Evolutionary conservation across 208 protist genomes (phyloP), one percentile per base, ranked within the genome.

Genomic region (Kentomonas sorsogonicus): DNA sequence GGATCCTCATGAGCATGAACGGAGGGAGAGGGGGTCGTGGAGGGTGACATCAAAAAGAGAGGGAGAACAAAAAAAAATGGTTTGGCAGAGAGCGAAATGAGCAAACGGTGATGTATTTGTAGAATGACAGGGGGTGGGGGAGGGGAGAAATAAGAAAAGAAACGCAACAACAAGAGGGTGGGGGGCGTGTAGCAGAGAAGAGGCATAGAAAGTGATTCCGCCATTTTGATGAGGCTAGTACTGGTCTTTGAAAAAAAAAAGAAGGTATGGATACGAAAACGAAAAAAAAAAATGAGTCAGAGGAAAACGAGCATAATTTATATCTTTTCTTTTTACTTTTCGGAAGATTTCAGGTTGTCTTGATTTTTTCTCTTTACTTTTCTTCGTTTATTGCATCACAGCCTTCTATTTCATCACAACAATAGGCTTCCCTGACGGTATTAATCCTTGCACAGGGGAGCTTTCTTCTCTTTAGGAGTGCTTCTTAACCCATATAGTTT

Each of bases 261-360:
- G 33, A 15, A 15, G 11, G 11, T 15, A 11, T 36, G 16, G 9
- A 18, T 18, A 47, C 5, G 22, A 53, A 29, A 36, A 53, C 7
- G 29, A 53, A 56, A 41, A 56, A 56, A 56, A 52, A 52, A 3
- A 52, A 5, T 36, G 11, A 5, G 5, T 36, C 33, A 36, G 5
- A 15, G 5, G 5, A 15, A 36, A 36, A 36, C 5, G 7, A 36
- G 5, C 11, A 36, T 36, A 36, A 15, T 36, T 36, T 15, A 36
- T 36, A 5, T 11, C 33, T 48, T 15, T 48, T 9, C 25, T 26
- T 6, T 48, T 48, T 15, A 48, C n/a, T 20, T 9, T 13, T 48
- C 16, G 43, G 16, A 41, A 41, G 38, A 41, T n/a, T n/a, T n/a
- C n/a, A n/a, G n/a, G n/a, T n/a, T n/a, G n/a, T n/a, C n/a, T n/a